Conservation (phyloP, 768 basidiomycete species). For the Goffeauzyma gilvescens region DNA sequence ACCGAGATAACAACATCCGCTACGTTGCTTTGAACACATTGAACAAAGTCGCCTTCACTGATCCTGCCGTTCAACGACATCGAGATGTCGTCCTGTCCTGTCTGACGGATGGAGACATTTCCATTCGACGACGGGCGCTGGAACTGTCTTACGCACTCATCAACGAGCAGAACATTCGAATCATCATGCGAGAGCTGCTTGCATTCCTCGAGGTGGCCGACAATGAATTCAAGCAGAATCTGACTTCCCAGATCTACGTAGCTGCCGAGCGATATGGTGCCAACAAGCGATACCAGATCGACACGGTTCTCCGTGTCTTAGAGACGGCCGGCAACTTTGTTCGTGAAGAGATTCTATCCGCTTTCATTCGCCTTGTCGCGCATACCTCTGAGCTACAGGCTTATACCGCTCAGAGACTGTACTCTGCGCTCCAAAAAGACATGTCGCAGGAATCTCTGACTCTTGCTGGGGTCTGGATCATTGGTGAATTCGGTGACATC, state of each 20-base stretch:
- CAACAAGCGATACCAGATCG: conserved; percentile 97
- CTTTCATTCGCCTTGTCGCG: conserved; percentile 85
- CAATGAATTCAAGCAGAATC: conserved; percentile 92
- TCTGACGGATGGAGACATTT: conserved; percentile 95
- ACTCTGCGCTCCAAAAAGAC: conserved; percentile 65
- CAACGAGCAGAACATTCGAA: conserved; percentile 80
- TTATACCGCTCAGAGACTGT: conserved; percentile 82
- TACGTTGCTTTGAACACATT: conserved; percentile 96
- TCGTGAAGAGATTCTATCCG: conserved; percentile 81
- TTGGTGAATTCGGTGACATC: conserved; percentile 89
- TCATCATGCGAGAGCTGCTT: conserved; percentile 76
- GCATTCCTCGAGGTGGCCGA: conserved; percentile 96
- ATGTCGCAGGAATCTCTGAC: conserved; percentile 94
- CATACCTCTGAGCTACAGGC: conserved; percentile 93
- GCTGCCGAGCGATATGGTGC: conserved; percentile 94
- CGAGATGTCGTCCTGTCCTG: conserved; percentile 98
- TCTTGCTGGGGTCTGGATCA: conserved; percentile 78
- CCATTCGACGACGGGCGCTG: conserved; percentile 85
- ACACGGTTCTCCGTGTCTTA: conserved; percentile 78
- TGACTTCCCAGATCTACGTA: conserved; percentile 91
- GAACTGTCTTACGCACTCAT: conserved; percentile 94
- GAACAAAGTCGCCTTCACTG: conserved; percentile 94
- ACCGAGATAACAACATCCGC: conserved; percentile 94
- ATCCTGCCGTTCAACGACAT: conserved; percentile 92
- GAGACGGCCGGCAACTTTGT: conserved; percentile 98